A percentile compares a stretch with the other conserved stretches of the same genome.
phyloP scores from a whole-genome alignment of 768 basidiomycete species.

The Collybia sordida region DNA sequence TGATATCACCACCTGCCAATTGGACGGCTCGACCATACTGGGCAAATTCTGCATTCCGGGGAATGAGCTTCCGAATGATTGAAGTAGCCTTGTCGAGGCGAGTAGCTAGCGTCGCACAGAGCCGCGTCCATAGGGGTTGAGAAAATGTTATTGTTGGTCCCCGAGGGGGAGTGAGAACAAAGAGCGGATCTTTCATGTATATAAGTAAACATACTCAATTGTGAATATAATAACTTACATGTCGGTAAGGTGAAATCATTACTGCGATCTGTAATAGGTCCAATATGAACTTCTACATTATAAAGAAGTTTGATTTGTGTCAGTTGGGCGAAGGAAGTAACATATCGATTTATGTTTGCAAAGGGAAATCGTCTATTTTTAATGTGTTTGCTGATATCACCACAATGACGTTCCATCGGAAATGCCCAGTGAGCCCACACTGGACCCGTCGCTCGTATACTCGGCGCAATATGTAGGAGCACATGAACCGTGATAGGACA shows the following conservation, averaged over 20 bases:
- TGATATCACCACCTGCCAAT: neutral
- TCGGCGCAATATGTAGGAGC: conserved; percentile 30
- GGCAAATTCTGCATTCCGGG: too few species aligned
- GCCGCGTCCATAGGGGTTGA: neutral
- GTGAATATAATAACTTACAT: conserved; percentile 9
- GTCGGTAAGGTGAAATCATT: conserved; percentile 5
- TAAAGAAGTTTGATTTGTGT: conserved; percentile 27
- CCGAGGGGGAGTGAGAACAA: too few species aligned
- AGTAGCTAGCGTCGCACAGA: neutral
- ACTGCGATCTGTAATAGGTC: conserved; percentile 7
- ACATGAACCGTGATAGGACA: conserved; percentile 12
- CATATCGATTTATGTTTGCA: conserved; percentile 23
- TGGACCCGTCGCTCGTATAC: conserved; percentile 17
- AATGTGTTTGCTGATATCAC: conserved; percentile 23
- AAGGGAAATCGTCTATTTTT: conserved; percentile 30
- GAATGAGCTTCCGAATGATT: too few species aligned
- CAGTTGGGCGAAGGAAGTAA: conserved; percentile 28
- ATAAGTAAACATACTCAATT: too few species aligned
- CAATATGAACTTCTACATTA: conserved; percentile 20
- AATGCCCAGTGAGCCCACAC: conserved; percentile 38
- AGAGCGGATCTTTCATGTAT: too few species aligned
- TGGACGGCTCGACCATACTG: too few species aligned
- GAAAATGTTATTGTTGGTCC: neutral
- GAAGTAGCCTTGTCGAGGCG: neutral
- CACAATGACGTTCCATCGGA: conserved; percentile 38